These are phyloP conservation scores for Globisporangium paddicum DNA, from an alignment of 352 stramenopile genomes.

Conservation along the genomic window DNA sequence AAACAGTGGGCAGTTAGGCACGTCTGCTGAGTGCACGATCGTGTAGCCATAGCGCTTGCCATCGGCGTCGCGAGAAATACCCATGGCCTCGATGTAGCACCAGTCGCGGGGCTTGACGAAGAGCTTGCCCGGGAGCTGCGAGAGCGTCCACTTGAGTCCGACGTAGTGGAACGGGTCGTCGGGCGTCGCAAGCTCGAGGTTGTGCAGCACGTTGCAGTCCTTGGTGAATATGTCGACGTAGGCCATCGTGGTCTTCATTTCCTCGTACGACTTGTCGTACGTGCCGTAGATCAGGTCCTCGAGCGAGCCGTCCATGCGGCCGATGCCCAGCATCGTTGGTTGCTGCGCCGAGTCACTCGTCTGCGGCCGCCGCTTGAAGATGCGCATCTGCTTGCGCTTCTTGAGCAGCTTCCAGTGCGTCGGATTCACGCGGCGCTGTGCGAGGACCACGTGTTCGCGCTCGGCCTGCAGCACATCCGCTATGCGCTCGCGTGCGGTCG, in stretches of 20 bases:
- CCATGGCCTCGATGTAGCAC: slow-evolving; percentile 40
- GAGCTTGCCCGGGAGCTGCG: slow-evolving; percentile 24
- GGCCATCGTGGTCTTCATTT: slow-evolving; percentile 33
- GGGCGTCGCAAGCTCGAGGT: slow-evolving; percentile 30
- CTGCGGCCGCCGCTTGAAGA: slow-evolving; percentile 26
- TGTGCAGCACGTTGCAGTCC: slow-evolving; percentile 38
- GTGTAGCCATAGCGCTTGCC: slow-evolving; percentile 36
- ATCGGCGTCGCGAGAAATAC: slow-evolving; percentile 30
- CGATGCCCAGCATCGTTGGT: slow-evolving; percentile 38
- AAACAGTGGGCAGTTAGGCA: slow-evolving; percentile 37
- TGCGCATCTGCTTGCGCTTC: slow-evolving; percentile 30
- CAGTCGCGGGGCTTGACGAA: slow-evolving; percentile 27
- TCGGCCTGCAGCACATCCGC: slow-evolving; percentile 7
- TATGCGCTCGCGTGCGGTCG: slow-evolving; percentile 4
- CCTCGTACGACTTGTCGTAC: slow-evolving; percentile 35
- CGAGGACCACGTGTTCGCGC: slow-evolving; percentile 5
- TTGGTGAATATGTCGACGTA: slow-evolving; percentile 28
- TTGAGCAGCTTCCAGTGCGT: slow-evolving; percentile 13
- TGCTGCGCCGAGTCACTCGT: slow-evolving; percentile 1
- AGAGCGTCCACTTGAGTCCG: slow-evolving; percentile 48
- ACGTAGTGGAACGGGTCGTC: slow-evolving; percentile 44
- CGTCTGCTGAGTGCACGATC: slow-evolving; percentile 41
- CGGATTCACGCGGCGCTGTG: slow-evolving; percentile 1
- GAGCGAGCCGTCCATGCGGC: slow-evolving; percentile 37
- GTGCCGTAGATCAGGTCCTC: slow-evolving; percentile 49